These are phyloP conservation scores for Pythium plurisporium DNA, from an alignment of 352 stramenopile species.

Conservation along the genomic window DNA sequence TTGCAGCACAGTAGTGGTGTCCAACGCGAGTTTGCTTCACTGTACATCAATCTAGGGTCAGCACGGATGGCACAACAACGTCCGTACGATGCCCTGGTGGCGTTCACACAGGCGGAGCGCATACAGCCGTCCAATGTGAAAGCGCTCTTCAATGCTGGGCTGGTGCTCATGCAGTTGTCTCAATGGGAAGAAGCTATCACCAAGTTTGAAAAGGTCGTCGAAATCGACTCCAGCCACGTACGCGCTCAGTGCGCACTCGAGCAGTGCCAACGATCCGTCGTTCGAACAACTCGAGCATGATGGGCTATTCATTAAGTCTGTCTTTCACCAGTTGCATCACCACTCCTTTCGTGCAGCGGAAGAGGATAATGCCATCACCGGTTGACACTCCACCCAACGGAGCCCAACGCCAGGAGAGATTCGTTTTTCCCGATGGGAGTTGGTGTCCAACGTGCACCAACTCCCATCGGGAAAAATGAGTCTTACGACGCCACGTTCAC, in stretches of 20 bases:
- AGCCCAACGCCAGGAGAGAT: neutral
- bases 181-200: constrained; percentile 22
- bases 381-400: neutral
- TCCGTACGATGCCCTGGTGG: constrained; percentile 30
- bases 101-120: constrained; percentile 35
- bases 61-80: constrained; percentile 40
- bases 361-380: too few relatives aligned
- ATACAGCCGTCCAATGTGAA: constrained; percentile 58
- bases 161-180: constrained; percentile 43
- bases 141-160: constrained; percentile 49
- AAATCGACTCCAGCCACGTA: constrained; percentile 17
- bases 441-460: neutral
- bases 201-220: constrained; percentile 25
- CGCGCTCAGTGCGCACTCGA: constrained; percentile 5
- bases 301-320: too few relatives aligned
- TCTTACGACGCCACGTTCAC: too few relatives aligned
- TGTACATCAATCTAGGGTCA: constrained; percentile 68
- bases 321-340: too few relatives aligned
- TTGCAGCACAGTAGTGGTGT: constrained; percentile 22
- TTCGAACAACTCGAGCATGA: neutral
- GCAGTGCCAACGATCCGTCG: constrained; percentile 3
- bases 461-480: neutral
- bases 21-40: constrained; percentile 45
- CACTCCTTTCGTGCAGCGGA: too few relatives aligned
- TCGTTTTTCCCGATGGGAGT: neutral